Conservation (phyloP, 179 eudicot species). For the Pouteria campechiana region DNA sequence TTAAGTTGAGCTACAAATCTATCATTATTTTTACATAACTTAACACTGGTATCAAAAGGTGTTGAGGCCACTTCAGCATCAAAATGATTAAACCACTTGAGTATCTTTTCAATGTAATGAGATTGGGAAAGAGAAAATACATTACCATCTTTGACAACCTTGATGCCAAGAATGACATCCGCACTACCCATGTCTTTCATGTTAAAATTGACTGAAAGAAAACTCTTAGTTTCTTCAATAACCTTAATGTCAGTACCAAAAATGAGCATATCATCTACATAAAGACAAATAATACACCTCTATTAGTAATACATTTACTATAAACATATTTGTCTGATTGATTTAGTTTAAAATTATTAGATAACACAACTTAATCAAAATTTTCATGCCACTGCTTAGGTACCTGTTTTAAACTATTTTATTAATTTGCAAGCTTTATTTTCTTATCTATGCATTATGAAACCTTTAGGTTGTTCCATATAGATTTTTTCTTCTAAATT, state of each 20-base stretch:
- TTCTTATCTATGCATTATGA: background rate
- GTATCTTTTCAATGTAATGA: background rate
- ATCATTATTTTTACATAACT: background rate
- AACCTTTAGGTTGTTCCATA: background rate
- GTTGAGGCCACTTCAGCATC: background rate
- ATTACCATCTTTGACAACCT: background rate
- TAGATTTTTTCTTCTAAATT: background rate
- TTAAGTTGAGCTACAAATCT: background rate
- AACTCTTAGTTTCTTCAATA: background rate
- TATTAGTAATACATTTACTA: background rate
- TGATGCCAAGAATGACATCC: background rate
- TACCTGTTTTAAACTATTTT: background rate
- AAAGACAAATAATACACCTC: background rate
- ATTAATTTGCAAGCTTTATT: background rate
- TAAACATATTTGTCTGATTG: background rate
- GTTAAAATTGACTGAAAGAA: background rate
- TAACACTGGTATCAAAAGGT: background rate
- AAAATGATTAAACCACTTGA: background rate
- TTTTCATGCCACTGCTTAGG: background rate
- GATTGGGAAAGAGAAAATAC: background rate
- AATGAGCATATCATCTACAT: conserved; percentile 1
- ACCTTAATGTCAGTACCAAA: background rate
- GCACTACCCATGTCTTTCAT: background rate
- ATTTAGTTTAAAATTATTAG: background rate
- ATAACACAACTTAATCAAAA: background rate